Evolutionary conservation across 2,329 filamentous ascomycete genomes (phyloP), one percentile per base, ranked within the genome.

Genomic region (Fusarium sp.): DNA sequence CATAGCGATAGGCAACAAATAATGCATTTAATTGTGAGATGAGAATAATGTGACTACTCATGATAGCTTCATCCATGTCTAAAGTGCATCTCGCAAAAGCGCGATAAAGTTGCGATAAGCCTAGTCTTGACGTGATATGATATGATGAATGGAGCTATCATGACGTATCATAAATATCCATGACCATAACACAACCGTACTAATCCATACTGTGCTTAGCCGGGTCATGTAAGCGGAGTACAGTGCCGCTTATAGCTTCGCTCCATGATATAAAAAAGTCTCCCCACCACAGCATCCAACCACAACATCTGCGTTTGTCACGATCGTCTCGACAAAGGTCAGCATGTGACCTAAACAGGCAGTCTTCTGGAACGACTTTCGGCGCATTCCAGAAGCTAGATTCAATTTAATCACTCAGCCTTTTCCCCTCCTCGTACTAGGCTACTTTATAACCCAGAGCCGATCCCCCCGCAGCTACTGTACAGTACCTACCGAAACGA

Each of bases 291-390:
- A 21, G 50, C 67, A 60, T 73, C 75, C 74, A 77, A 77, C 76
- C 73, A 76, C 65, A 43, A 53, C 66, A n/a, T 63, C 51, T 65
- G 64, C 67, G 75, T 77, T 77, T 77, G 75, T 77, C 73, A 77
- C 74, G 67, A 74, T 75, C 71, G 57, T 63, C 49, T 64, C 58
- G 37, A 39, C 28, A 63, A 57, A 66, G 74, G 74, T 75, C 74
- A 75, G 73, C 69, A 74, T 66, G 65, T 65, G 30, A 44, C 56
- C 63, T 18, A 56, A 75, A 74, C 59, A 43, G 67, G 74, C 50
- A 75, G 66, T 43, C 56, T 75, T 75, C 73, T 67, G 61, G 73
- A 75, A 74, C 61, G 23, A 31, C 56, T 75, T 64, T 61, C 44
- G 68, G 57, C 50, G 31, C 49, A 44, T 72, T 74, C 69, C 48